Conservation (phyloP, 345 rosid species). For the Eucalyptus cloeziana region DNA sequence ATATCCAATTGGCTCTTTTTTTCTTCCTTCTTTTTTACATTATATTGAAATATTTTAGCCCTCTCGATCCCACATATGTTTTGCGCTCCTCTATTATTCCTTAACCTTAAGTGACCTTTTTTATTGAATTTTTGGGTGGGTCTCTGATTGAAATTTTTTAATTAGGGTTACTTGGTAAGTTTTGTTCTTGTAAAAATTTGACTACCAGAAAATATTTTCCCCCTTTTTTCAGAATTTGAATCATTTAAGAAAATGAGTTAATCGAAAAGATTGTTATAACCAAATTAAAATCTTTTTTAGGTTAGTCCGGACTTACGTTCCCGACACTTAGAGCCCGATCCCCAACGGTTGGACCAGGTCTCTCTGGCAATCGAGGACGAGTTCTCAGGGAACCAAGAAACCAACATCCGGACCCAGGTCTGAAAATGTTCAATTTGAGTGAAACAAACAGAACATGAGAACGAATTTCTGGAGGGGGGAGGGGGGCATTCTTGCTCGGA, state of each 20-base stretch:
- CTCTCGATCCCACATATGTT: background rate
- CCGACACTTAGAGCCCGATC: background rate
- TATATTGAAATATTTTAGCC: background rate
- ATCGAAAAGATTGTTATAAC: background rate
- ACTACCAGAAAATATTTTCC: background rate
- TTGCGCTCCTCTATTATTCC: background rate
- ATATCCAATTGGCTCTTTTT: background rate
- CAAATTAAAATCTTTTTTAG: background rate
- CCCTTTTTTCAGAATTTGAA: background rate
- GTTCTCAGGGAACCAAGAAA: background rate
- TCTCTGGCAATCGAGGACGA: background rate
- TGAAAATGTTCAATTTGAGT: background rate
- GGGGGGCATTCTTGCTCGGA: background rate
- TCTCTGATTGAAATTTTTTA: background rate
- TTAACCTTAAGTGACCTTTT: background rate
- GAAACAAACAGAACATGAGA: background rate
- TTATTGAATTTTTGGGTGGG: background rate
- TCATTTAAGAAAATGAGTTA: background rate
- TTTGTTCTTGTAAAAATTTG: background rate
- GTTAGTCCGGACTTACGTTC: background rate
- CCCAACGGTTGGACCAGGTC: background rate
- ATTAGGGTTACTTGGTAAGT: background rate
- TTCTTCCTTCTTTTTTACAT: background rate
- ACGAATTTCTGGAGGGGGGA: background rate
- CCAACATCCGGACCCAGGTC: background rate